phyloP scores from a whole-genome alignment of 1,284 basidiomycete genomes.

The Testicularia cyperi region DNA sequence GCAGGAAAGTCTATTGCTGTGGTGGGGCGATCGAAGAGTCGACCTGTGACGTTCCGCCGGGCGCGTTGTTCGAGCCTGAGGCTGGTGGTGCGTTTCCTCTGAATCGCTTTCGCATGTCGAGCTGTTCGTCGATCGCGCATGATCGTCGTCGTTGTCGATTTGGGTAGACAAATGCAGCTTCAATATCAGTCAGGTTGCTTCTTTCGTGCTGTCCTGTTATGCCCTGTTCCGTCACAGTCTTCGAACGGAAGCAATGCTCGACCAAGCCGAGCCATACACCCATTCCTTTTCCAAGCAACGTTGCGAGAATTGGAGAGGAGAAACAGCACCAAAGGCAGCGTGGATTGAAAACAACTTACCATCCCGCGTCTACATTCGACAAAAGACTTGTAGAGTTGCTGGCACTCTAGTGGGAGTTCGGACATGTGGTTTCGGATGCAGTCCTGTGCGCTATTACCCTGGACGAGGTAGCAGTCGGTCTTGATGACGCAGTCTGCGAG shows the following conservation, averaged over 20 bases:
- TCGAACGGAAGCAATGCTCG: too few relatives aligned
- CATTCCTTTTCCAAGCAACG: too few relatives aligned
- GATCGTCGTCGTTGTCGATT: too few relatives aligned
- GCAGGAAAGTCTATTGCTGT: background rate
- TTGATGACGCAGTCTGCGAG: conserved; percentile 42
- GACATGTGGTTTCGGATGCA: conserved; percentile 44
- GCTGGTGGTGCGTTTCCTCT: conserved; percentile 40
- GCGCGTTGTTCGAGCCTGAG: conserved; percentile 20
- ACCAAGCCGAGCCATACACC: too few relatives aligned
- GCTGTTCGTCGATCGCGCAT: too few relatives aligned
- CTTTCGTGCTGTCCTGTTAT: too few relatives aligned
- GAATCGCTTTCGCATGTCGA: conserved; percentile 48
- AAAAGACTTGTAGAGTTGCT: conserved; percentile 46
- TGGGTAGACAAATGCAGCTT: too few relatives aligned
- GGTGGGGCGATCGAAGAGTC: conserved; percentile 4
- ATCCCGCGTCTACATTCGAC: conserved; percentile 45
- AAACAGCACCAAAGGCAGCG: too few relatives aligned
- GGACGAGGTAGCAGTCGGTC: conserved; percentile 39
- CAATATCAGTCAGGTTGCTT: too few relatives aligned
- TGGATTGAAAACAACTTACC: conserved; percentile 15
- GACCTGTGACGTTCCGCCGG: conserved; percentile 35
- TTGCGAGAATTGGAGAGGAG: too few relatives aligned
- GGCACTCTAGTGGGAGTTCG: conserved; percentile 43
- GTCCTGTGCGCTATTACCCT: conserved; percentile 37
- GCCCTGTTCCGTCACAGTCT: too few relatives aligned